Percentiles rank a stretch among this genome's conserved stretches.
Conservation (phyloP, 2,329 filamentous ascomycete genomes). For the Juglanconis sp. region DNA sequence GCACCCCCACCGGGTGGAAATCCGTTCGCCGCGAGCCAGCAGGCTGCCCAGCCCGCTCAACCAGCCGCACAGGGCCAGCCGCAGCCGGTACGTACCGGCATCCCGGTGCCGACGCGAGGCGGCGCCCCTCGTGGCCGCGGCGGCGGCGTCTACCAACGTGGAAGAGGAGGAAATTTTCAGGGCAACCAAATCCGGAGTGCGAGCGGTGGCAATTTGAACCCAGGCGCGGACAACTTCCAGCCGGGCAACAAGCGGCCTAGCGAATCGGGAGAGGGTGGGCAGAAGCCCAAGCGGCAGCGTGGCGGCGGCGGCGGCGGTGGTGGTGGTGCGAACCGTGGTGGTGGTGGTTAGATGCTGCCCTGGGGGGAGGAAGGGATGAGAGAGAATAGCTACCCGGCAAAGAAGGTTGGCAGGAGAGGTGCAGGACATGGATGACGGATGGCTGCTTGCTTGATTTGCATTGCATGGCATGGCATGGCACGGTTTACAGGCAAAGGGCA, state of each 20-base stretch:
- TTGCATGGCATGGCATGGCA: neutral
- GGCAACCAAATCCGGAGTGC: conserved; percentile 35
- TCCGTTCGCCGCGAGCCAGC: conserved; percentile 13
- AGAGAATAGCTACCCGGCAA: too few species aligned
- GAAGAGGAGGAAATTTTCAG: conserved; percentile 29
- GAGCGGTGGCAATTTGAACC: conserved; percentile 42
- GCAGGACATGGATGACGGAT: neutral
- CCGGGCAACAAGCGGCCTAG: conserved; percentile 53
- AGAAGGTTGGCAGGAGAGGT: too few species aligned
- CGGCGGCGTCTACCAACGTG: conserved; percentile 26
- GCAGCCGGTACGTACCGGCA: conserved; percentile 23
- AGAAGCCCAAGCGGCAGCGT: conserved; percentile 30
- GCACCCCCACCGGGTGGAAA: neutral
- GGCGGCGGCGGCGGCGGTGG: conserved; percentile 30
- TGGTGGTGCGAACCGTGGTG: neutral
- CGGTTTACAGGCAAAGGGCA: neutral
- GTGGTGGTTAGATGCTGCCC: neutral
- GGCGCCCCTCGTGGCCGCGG: conserved; percentile 23
- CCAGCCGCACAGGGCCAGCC: conserved; percentile 10
- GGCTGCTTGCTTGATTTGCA: neutral
- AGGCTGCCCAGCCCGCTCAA: conserved; percentile 17
- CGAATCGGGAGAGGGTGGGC: conserved; percentile 30
- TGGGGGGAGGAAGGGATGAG: neutral
- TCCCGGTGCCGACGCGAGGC: conserved; percentile 23
- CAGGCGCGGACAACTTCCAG: conserved; percentile 50